phyloP scores from a whole-genome alignment of 192 early-diverging fungal species.

The Entophlyctis helioformis region DNA sequence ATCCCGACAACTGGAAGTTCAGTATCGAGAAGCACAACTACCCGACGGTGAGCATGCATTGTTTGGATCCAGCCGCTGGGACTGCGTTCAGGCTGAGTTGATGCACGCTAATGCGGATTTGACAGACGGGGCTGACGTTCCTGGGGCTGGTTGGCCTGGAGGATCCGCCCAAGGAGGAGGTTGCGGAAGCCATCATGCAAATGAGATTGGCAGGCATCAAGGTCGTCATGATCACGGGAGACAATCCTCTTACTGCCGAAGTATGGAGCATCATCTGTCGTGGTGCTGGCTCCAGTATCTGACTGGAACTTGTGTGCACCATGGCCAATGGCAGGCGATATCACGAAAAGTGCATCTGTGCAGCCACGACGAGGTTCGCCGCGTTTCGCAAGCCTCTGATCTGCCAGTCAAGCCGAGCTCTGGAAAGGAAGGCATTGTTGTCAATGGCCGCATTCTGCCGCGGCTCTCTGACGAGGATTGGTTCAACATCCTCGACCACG shows the following conservation, averaged over 20 bases:
- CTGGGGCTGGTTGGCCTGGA: constrained; percentile 79
- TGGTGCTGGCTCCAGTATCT: no score
- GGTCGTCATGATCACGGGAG: constrained; percentile 94
- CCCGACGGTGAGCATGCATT: constrained; percentile 28
- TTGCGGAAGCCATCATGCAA: constrained; percentile 76
- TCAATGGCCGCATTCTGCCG: constrained; percentile 67
- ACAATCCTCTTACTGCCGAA: constrained; percentile 90
- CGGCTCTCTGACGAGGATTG: constrained; percentile 66
- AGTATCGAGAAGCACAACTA: constrained; percentile 58
- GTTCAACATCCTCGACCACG: constrained; percentile 60
- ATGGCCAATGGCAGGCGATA: no score
- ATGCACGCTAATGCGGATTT: no score
- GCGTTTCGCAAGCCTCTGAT: background rate
- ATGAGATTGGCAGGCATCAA: constrained; percentile 84
- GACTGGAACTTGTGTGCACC: no score
- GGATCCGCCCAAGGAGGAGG: constrained; percentile 92
- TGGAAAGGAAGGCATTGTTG: no score
- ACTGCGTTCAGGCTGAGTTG: no score
- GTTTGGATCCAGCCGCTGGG: no score
- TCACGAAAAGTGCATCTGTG: constrained; percentile 1
- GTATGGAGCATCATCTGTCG: no score
- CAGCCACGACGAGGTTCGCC: background rate
- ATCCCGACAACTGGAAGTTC: constrained; percentile 66
- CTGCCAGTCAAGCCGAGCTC: constrained; percentile 2
- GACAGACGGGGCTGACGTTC: constrained; percentile 39